Evolutionary conservation across 1,139 yeast genomes (phyloP).

Genomic region (Lodderomyces theae): DNA sequence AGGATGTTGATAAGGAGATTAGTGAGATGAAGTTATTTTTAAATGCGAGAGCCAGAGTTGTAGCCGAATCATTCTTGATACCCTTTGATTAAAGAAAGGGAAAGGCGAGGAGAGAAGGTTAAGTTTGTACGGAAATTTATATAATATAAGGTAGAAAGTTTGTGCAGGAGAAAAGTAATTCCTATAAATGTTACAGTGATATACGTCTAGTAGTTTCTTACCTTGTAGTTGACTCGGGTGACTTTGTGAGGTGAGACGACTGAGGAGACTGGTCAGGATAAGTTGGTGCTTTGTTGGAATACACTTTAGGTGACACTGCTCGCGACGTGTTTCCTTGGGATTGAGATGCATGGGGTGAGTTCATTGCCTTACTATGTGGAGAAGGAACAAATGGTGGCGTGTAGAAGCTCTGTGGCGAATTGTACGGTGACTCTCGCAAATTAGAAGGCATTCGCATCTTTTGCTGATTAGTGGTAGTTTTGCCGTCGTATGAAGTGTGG

Average conservation of each 20-base stretch:
- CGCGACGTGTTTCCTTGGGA: conserved; percentile 1
- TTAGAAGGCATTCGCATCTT: conserved; percentile 9
- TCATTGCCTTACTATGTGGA: conserved; percentile 3
- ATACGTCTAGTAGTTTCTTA: background rate
- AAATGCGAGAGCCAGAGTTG: conserved; percentile 96
- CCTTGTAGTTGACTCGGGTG: conserved; percentile 2
- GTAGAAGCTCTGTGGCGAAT: conserved; percentile 23
- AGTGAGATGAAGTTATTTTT: conserved; percentile 97
- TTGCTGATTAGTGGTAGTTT: conserved; percentile 6
- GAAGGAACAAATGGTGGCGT: conserved; percentile 14
- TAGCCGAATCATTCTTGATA: conserved; percentile 90
- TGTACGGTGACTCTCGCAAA: conserved; percentile 19
- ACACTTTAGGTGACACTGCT: conserved; percentile 8
- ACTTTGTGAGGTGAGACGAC: background rate
- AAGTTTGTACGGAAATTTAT: too few relatives aligned
- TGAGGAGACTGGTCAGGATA: background rate
- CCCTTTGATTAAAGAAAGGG: conserved; percentile 51
- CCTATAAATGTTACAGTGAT: background rate
- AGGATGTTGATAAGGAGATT: conserved; percentile 97
- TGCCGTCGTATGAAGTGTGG: background rate
- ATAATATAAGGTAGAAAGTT: too few relatives aligned
- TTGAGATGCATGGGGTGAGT: background rate
- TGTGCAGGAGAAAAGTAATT: conserved; percentile 2
- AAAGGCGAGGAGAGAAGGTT: too few relatives aligned
- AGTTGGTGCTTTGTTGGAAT: background rate